Percentiles rank a stretch among this genome's conserved stretches.
Evolutionary conservation across 177 flowering plant genomes (phyloP).

Genomic region (Tripterygium wilfordii): DNA sequence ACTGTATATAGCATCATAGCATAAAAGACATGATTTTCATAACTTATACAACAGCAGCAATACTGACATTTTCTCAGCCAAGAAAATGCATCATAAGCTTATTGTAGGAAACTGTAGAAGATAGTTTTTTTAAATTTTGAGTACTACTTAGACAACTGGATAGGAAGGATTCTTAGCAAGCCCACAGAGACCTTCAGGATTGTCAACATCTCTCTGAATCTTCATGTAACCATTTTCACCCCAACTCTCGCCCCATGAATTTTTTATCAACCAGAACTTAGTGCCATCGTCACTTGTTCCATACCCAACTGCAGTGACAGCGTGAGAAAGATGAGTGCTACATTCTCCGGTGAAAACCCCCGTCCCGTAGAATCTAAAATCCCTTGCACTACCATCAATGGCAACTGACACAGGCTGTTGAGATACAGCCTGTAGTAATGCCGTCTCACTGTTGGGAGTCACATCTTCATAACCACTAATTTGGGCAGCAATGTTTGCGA

Average conservation of each 20-base stretch:
- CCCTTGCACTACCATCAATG: not conserved
- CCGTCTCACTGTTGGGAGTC: not conserved
- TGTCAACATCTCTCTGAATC: not conserved
- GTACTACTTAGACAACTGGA: too few relatives aligned
- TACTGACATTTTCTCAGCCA: too few relatives aligned
- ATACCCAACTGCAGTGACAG: not conserved
- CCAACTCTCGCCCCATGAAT: not conserved
- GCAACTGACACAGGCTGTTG: not conserved
- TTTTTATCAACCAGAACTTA: not conserved
- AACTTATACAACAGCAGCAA: too few relatives aligned
- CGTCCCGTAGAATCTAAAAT: not conserved
- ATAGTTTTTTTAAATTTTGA: too few relatives aligned
- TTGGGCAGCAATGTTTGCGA: not conserved
- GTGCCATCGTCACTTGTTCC: too few relatives aligned
- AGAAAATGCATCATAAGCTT: too few relatives aligned
- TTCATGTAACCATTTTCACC: not conserved
- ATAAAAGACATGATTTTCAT: too few relatives aligned
- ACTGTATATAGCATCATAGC: too few relatives aligned
- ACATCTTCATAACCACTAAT: not conserved
- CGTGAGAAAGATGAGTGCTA: not conserved
- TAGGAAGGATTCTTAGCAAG: too few relatives aligned
- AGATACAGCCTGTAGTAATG: not conserved
- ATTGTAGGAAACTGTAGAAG: too few relatives aligned
- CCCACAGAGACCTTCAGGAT: too few relatives aligned
- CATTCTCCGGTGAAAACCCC: not conserved